phyloP scores from a whole-genome alignment of 2,329 filamentous ascomycete genomes.

The Rhynchosporium secalis region DNA sequence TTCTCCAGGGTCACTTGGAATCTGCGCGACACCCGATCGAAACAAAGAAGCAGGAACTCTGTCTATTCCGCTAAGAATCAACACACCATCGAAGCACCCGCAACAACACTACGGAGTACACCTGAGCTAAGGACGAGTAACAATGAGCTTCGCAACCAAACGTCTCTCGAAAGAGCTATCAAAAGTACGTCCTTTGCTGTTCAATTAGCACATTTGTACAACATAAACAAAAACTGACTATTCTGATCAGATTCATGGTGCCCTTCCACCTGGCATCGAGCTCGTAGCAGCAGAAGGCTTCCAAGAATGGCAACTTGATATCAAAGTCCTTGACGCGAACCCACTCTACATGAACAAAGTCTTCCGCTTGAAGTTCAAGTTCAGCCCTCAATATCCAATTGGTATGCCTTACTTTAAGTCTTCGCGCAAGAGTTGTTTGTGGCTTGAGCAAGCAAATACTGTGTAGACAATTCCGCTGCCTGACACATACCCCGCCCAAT shows the following conservation, averaged over 20 bases:
- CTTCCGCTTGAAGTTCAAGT: conserved; percentile 85
- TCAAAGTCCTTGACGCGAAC: conserved; percentile 85
- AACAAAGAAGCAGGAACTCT: neutral
- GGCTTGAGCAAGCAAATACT: neutral
- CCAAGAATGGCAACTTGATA: conserved; percentile 89
- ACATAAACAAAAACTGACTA: neutral
- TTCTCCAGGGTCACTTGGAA: neutral
- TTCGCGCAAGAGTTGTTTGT: neutral
- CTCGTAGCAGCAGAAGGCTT: conserved; percentile 81
- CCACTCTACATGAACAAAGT: conserved; percentile 79
- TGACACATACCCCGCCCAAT: neutral
- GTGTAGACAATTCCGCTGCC: neutral
- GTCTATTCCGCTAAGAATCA: conserved; percentile 1
- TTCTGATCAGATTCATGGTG: conserved; percentile 36
- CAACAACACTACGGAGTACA: neutral
- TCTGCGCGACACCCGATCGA: neutral
- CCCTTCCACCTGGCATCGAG: conserved; percentile 65
- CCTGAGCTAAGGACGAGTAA: conserved; percentile 1
- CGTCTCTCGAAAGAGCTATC: conserved; percentile 59
- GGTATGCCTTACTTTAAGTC: conserved; percentile 51
- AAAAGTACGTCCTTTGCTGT: conserved; percentile 47
- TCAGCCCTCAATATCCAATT: conserved; percentile 84
- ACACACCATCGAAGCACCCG: neutral
- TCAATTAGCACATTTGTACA: neutral
- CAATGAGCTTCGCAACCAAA: conserved; percentile 55